Evolutionary conservation across 495 filamentous ascomycete species (phyloP), one percentile per base, ranked within the genome.

Genomic region (Penicillium manginii): DNA sequence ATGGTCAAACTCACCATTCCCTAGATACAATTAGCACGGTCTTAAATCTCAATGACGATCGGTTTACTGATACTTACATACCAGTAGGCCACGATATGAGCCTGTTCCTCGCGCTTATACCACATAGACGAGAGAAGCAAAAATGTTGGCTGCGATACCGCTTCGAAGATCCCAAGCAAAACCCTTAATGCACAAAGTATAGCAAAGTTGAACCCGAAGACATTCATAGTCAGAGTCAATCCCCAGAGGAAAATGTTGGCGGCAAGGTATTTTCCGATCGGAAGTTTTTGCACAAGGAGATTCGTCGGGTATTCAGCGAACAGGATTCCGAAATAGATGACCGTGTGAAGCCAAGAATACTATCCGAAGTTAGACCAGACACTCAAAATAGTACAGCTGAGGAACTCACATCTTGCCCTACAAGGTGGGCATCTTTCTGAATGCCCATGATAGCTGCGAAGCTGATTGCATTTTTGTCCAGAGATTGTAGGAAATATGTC

Each of bases 391-490:
- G 9, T n/a, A n/a, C n/a, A 43, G n/a, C 2, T 17, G 17, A 43
- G 49, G 40, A 42, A 40, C 49, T 52, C 33, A 82, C 79, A 5
- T 75, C 80, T 3, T 69, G 55, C 29, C 84, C 66, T 0, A 43
- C 40, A 10, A 43, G 40, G 29, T 72, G 62, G 3, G 78, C 74
- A 62, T 86, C 83, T 19, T 72, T 59, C 2, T 70, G 66, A 22
- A 86, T 76, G 6, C 79, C 81, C 84, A 86, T 86, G 53, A 86
- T 83, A 29, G 82, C 79, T 15, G 83, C 80, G 61, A 84, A 85
- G 1, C 76, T 79, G 61, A 87, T 52, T 0, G 82, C 84, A n/a
- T 81, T 81, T 68, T 86, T 86, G 62, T 85, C 83, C 43, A 86
- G 76, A n/a, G 83, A 79, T 52, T 87, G 84, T 4, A 87, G 65